Evolutionary conservation across 257 asterid genomes (phyloP), one percentile per base, ranked within the genome.

Genomic region (Coffea canephora): DNA sequence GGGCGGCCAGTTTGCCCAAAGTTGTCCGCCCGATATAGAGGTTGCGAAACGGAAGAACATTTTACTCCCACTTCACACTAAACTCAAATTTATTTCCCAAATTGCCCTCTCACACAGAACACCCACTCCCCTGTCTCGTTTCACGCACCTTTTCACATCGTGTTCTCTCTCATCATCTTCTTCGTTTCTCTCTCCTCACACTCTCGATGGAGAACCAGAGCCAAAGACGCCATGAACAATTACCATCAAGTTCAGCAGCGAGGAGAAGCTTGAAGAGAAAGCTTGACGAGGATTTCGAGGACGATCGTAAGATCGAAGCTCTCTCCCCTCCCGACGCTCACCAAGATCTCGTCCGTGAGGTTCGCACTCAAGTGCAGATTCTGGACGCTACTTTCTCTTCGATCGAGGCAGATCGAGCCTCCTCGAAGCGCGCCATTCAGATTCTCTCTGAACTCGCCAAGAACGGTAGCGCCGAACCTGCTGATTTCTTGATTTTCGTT

Each of bases 241-340:
- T 90, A 77, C 79, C 90, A 25, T 80, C 92, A 43, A 79, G 83
- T 21, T 86, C 89, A 57, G 84, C 83, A 23, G 83, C 82, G 31
- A 82, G 96, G 83, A 81, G 96, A 81, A 93, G 99, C 85, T 89
- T 93, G 88, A 96, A 91, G 91, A 82, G 99, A 67, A 96, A 96
- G 79, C 89, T 88, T 1, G 93, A 88, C 75, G 93, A 88, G 67
- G 96, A 84, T 52, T 85, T 83, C 81, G 89, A 88, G 43, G 90
- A 81, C 31, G 91, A 92, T 87, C 90, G 87, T 23, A 88, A 83
- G 88, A 91, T 86, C 89, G 93, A 85, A 8, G 77, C 85, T 11
- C 70, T 75, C 0, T 82, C 89, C 64, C 83, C 91, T 9, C 82
- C 86, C 46, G 89, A 86, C 78, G 85, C 87, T 82, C 91, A 82